Base-by-base conservation (phyloP, 768 basidiomycete species). In the Amanita pseudoporphyria region DNA sequence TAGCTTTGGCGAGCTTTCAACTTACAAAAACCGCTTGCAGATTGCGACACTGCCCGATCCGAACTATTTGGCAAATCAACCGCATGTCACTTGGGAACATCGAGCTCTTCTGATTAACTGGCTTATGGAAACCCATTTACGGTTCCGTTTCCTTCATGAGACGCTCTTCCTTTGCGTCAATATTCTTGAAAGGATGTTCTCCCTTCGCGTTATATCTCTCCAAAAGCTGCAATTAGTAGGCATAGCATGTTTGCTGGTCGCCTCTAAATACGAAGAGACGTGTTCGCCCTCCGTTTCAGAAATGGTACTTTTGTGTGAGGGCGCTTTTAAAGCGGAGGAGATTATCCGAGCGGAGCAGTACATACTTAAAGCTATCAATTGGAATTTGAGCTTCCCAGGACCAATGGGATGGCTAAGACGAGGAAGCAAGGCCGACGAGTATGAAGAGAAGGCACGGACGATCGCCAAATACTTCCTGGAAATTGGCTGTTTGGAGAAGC, bases 231-330 rank as follows among this genome's bases (percentile, higher is more conserved):
- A 96, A 64, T 81, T 96, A 32, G 90, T 96, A 51, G 94, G 94
- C 50, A 74, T 92, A 45, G 83, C 89, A 2, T 82, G 84, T 52
- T 78, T 97, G 57, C 87, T 95, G 67, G 71, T 96, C 56, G 80
- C 94, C 0, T 79, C 89, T 32, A 97, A 97, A 65, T 90, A 85
- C 54, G 94, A 97, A 64, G 93, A 96, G 64, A 91, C 91, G 36
- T 79, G 90, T 54, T 81, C 90, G 9, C 94, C 94, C 0, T 83
- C 86, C 19, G 83, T 91, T 22, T 68, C 69, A 24, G 87, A 93
- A 67, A 84, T 95, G 60, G 75, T 86, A 16, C 75, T 76, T 61
- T 82, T 90, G 58, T 78, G 87, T 32, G 89, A 94, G 52, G 78
- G 80, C 4, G 79, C 82, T 10, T 92, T 83, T 65, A 75, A 74